Percentiles rank a stretch among this genome's conserved stretches.
Evolutionary conservation across 2,329 filamentous ascomycete species (phyloP).

Genomic region (Penicillium sp.): DNA sequence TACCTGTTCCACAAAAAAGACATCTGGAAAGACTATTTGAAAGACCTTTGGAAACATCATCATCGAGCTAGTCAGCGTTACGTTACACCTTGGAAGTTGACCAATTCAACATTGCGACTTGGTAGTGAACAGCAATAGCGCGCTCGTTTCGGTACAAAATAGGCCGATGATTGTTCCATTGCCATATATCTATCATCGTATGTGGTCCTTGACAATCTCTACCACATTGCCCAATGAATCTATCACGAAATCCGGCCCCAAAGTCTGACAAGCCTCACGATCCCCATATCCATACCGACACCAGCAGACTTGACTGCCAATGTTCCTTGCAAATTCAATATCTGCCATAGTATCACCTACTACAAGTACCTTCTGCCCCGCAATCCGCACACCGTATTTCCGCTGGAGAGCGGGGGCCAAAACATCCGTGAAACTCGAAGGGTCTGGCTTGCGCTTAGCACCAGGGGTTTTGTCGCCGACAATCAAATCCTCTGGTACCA

Average conservation of each 20-base stretch:
- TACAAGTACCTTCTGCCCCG: slow-evolving; percentile 5
- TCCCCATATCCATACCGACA: slow-evolving; percentile 20
- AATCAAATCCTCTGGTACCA: slow-evolving; percentile 14
- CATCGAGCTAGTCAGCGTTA: background rate
- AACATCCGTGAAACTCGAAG: slow-evolving; percentile 15
- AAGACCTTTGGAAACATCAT: background rate
- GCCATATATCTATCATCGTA: background rate
- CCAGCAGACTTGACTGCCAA: slow-evolving; percentile 15
- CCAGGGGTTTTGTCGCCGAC: slow-evolving; percentile 19
- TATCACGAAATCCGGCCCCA: slow-evolving; percentile 11
- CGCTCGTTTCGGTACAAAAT: too few species aligned
- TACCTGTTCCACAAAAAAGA: background rate
- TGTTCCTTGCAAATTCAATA: slow-evolving; percentile 16
- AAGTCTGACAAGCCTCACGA: slow-evolving; percentile 3
- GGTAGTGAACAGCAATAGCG: too few species aligned
- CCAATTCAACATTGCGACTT: too few species aligned
- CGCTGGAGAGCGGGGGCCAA: slow-evolving; percentile 15
- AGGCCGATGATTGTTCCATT: too few species aligned
- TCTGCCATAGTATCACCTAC: slow-evolving; percentile 20
- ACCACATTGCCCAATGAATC: slow-evolving; percentile 11
- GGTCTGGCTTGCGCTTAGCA: slow-evolving; percentile 18
- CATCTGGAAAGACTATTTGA: background rate
- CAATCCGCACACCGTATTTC: slow-evolving; percentile 5
- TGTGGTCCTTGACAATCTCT: slow-evolving; percentile 1
- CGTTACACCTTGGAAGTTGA: too few species aligned